Percentiles rank a stretch among this genome's conserved stretches.
Conservation (phyloP, 805 yeast genomes). For the Metschnikowia gelsemii region DNA sequence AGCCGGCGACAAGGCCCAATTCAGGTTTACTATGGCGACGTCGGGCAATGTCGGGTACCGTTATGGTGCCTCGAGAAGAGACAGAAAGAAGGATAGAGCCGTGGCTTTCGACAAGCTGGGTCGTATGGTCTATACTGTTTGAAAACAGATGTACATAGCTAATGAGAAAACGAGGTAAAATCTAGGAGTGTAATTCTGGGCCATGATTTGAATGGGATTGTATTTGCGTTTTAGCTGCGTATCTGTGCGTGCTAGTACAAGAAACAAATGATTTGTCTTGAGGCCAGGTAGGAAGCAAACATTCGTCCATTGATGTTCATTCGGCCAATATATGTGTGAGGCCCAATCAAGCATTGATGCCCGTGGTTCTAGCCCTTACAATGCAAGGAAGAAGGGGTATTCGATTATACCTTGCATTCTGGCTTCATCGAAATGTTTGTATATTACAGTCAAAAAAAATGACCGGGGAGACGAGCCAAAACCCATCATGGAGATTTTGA, state of each 20-base stretch:
- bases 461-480: background rate
- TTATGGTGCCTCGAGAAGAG: conserved; percentile 89
- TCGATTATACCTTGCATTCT: too few species aligned
- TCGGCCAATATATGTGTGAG: too few species aligned
- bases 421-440: too few species aligned
- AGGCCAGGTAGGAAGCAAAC: too few species aligned
- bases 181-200: background rate
- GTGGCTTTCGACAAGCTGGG: conserved; percentile 71
- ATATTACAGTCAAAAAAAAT: too few species aligned
- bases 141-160: conserved; percentile 9
- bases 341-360: too few species aligned
- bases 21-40: conserved; percentile 72
- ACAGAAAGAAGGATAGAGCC: conserved; percentile 78
- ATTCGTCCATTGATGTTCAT: too few species aligned
- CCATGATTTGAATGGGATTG: background rate
- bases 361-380: too few species aligned
- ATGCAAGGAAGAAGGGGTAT: too few species aligned
- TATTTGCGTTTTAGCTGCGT: too few species aligned
- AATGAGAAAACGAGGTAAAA: conserved; percentile 4
- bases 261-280: too few species aligned
- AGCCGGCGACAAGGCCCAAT: conserved; percentile 68
- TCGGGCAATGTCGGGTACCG: conserved; percentile 88
- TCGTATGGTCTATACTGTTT: conserved; percentile 43
- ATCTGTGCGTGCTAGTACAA: too few species aligned
- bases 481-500: background rate